Evolutionary conservation across 768 basidiomycete genomes (phyloP), one percentile per base, ranked within the genome.

Genomic region (Serendipita indica): DNA sequence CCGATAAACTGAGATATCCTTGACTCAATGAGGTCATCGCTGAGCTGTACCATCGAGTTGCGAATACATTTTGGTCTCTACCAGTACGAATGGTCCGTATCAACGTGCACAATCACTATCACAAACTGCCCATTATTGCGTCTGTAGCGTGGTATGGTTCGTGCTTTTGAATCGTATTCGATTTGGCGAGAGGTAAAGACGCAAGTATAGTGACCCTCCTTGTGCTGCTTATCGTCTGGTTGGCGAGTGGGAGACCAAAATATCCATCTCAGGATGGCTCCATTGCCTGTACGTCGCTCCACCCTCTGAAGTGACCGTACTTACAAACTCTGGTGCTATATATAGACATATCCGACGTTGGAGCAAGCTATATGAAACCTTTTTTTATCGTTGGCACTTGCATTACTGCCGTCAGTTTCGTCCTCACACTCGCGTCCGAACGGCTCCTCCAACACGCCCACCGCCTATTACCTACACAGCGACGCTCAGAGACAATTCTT

Each of bases 291-390:
- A 39, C 27, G 28, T 60, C 16, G 20, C 59, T 18, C 25, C 6
- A 30, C 32, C 41, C 32, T 16, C 33, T 5, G 45, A 58, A 20
- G 46, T 73, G 73, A 18, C 18, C 12, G 16, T 27, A 20, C 30
- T 10, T 20, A 14, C 30, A 16, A 16, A 14, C 3, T 6, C 18
- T 60, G 32, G 39, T 33, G 14, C 13, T 41, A 28, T 39, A 16
- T 45, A 3, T 61, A n/a, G 86, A 83, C 68, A 86, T 89, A 49
- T 86, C 84, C 39, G 85, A 89, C 64, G 69, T 88, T 33, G 86
- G 82, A n/a, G 86, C 87, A 18, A 76, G 76, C 62, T 72, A 75
- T 57, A 71, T 89, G 41, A 88, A 89, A 66, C 86, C 87, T 2
- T 74, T 89, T 34, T 89, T 89, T 64, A 72, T 89, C 54, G 72